Evolutionary conservation across 225 moss, liverwort and hornwort species (phyloP).

Genomic region (Pseudisothecium myosuroides): DNA sequence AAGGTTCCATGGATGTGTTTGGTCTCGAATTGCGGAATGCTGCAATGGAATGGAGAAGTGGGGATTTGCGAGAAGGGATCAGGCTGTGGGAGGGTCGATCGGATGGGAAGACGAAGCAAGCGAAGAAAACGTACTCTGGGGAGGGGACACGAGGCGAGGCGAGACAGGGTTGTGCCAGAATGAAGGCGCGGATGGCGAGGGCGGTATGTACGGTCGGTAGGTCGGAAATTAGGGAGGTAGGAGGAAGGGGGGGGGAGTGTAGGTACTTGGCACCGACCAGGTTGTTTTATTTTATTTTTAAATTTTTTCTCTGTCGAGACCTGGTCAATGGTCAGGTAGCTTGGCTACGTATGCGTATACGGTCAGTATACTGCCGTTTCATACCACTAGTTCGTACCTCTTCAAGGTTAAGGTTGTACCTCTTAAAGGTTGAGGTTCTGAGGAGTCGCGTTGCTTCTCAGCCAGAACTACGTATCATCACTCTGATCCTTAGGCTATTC

Average conservation of each 20-base stretch:
- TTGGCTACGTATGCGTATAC: no score
- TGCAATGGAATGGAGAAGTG: background rate
- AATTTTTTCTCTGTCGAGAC: no score
- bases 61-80: background rate
- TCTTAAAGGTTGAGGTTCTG: no score
- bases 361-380: no score
- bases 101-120: background rate
- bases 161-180: background rate
- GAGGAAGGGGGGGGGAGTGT: background rate
- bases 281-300: no score
- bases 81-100: background rate
- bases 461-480: no score
- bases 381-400: no score
- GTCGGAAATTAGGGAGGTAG: background rate
- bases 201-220: background rate
- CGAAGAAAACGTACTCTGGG: background rate
- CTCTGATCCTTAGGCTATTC: no score
- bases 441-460: no score
- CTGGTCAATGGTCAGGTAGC: no score
- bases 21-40: background rate
- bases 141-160: background rate
- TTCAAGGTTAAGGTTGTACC: no score
- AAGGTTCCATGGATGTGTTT: background rate
- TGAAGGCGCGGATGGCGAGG: background rate
- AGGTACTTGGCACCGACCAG: background rate